Evolutionary conservation across 2,329 filamentous ascomycete species (phyloP), one percentile per base, ranked within the genome.

Genomic region (Grosmannia serpens): DNA sequence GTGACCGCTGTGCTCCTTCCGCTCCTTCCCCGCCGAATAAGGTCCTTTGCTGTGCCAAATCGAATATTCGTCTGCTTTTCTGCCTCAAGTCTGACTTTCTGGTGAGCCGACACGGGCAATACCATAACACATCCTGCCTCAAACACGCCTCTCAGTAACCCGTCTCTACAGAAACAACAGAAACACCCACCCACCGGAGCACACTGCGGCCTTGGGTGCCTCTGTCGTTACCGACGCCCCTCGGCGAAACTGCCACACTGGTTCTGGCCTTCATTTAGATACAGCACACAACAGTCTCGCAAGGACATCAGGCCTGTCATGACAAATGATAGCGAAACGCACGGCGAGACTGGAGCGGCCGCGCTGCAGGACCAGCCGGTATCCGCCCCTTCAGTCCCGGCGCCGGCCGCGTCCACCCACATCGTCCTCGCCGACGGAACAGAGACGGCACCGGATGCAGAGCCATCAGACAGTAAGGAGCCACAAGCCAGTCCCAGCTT

Each of bases 401-500:
- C 22, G 22, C 10, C 46, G 46, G 15, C 11, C 22, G 9, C 46
- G 24, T 11, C 47, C 47, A 50, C 47, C 15, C 47, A 50, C 47
- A 50, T 50, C 17, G n/a, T 17, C 6, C 47, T 50, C 47, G 47
- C 26, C 13, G 26, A 50, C 26, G 47, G 47, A 26, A 50, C 24
- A 15, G 47, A 50, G 47, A 27, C 26, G 47, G 26, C 13, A 26
- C 47, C 47, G 15, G 35, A 53, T 41, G 31, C 41, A 33, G 41
- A 27, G 20, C 4, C 27, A 10, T n/a, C 20, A 29, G 29, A 24
- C 3, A n/a, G 41, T 27, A 5, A 20, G n/a, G 29, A 35, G 17
- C 53, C 54, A 8, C 54, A 9, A n/a, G 24, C 38, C 20, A 80
- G 77, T 63, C 75, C 77, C 5, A 74, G 73, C 15, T 70, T 82